Evolutionary conservation across 2,329 filamentous ascomycete genomes (phyloP), one percentile per base, ranked within the genome.

Genomic region (Leptographium flavum): DNA sequence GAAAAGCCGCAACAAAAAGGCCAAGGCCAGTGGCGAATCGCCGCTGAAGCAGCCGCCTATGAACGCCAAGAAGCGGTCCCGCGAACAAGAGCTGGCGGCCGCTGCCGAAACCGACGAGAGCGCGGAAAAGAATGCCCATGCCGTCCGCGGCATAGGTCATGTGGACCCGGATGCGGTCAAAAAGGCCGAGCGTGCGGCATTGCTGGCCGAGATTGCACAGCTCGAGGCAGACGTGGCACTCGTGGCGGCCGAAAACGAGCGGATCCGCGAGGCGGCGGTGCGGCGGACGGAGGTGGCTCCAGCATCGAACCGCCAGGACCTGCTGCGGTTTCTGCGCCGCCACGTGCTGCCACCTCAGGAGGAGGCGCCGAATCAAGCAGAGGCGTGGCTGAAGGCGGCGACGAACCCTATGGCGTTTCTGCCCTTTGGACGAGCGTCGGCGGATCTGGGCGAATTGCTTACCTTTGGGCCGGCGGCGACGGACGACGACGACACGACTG

Each of bases 181-280:
- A 56, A 70, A 68, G 50, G 66, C 65, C 37, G 55, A 70, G 28
- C 69, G 71, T 37, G 70, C 76, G 45, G 63, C 65, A 6, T 62
- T 85, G 1, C 59, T 68, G 4, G 66, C 66, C 5, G 72, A 85
- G 53, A 60, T 83, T 3, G 63, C 67, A 32, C 62, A 64, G 37
- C 59, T 86, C 1, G 69, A 74, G 54, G 65, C 64, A 21, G 81
- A 86, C 50, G 55, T 84, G n/a, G 58, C 65, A 9, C 55, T 76
- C 5, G 68, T 74, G 8, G 68, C 68, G 42, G 64, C 63, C n/a
- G 79, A 79, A 54, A 79, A 79, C 43, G 68, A 74, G 39, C 68
- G 73, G 17, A 60, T 78, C 42, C 63, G 68, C 27, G 17, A 33
- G 1, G 44, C 27, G 2, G 63, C 66, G 6, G 62, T 66, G 11